Base-by-base conservation (phyloP, 225 moss, liverwort and hornwort species). In the Neckera pumila region DNA sequence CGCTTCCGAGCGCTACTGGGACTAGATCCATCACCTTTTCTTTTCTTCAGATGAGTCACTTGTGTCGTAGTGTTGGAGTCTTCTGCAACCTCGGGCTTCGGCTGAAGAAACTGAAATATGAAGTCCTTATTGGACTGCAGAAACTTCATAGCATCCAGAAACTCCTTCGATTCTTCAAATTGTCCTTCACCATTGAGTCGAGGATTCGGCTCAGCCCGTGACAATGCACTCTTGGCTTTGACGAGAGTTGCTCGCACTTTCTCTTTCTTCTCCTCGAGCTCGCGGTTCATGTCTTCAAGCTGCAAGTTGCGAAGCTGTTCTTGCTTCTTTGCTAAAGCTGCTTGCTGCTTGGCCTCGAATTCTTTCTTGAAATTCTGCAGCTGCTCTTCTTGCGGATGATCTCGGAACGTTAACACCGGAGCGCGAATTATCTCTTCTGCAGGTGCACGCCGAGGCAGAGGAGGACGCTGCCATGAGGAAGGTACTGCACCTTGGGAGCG, bases 381-480 rank as follows among this genome's bases (percentile, higher is more conserved):
- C 91, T 96, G 97, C 82, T 92, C 94, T 89, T 95, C 95, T 88
- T 97, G 97, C 26, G 97, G 97, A 60, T 97, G 97, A 71, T 95
- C 92, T 87, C 97, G 91, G 91, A 86, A 95, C 65, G 81, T 89
- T 89, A 82, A 93, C 91, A 86, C 90, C 40, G 87, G 87, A 60
- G 87, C 63, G 79, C 82, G 85, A 49, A 87, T 67, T 64, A 80
- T 94, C 73, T 95, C 95, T 60, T 94, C 93, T 57, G 93, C 49
- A 78, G 90, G 91, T 40, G 80, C 43, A 58, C 90, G 86, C 81
- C 82, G 91, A 38, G 95, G 93, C 61, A 93, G 84, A 74, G 95
- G 93, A 70, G 93, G 93, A 84, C 95, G 91, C 89, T 85, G 83
- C 95, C 86, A 88, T 79, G 89, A 94, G 85, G 85, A 93, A 90